A percentile compares a stretch with the other conserved stretches of the same genome.
These are phyloP conservation scores for Triglochin maritima DNA, from an alignment of 106 monocot genomes.

Conservation along the genomic window DNA sequence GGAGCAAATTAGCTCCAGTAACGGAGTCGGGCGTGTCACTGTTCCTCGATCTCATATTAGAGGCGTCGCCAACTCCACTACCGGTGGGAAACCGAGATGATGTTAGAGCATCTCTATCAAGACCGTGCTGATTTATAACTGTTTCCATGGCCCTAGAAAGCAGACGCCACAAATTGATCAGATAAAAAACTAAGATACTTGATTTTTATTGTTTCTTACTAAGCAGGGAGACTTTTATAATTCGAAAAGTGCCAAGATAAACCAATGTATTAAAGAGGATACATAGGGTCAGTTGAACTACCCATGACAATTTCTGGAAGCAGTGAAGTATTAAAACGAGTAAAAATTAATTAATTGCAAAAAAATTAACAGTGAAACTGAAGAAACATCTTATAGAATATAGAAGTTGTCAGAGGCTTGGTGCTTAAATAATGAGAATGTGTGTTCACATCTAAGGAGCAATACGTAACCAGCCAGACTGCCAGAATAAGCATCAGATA, in stretches of 20 bases:
- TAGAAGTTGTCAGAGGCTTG: too few relatives aligned
- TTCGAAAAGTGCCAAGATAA: neutral
- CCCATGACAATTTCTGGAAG: too few relatives aligned
- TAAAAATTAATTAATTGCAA: too few relatives aligned
- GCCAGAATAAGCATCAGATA: neutral
- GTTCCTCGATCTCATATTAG: constrained; percentile 22
- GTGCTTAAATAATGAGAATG: too few relatives aligned
- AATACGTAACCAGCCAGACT: too few relatives aligned
- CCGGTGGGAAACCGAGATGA: constrained; percentile 49
- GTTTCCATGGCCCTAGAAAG: constrained; percentile 83
- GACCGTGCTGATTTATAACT: constrained; percentile 79
- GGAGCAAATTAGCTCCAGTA: constrained; percentile 27
- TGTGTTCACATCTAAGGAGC: too few relatives aligned
- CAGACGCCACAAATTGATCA: neutral
- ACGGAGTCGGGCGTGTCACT: constrained; percentile 34
- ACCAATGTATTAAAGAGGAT: too few relatives aligned
- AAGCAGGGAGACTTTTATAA: neutral
- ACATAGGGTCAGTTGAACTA: too few relatives aligned
- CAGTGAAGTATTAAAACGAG: too few relatives aligned
- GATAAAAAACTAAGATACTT: neutral
- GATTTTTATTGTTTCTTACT: neutral
- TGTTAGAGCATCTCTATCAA: constrained; percentile 72
- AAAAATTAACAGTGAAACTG: too few relatives aligned
- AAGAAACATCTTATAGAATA: too few relatives aligned
- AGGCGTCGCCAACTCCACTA: constrained; percentile 35